Percentiles rank a stretch among this genome's conserved stretches.
Evolutionary conservation across 495 filamentous ascomycete genomes (phyloP).

Genomic region (Daldinia concentrica): DNA sequence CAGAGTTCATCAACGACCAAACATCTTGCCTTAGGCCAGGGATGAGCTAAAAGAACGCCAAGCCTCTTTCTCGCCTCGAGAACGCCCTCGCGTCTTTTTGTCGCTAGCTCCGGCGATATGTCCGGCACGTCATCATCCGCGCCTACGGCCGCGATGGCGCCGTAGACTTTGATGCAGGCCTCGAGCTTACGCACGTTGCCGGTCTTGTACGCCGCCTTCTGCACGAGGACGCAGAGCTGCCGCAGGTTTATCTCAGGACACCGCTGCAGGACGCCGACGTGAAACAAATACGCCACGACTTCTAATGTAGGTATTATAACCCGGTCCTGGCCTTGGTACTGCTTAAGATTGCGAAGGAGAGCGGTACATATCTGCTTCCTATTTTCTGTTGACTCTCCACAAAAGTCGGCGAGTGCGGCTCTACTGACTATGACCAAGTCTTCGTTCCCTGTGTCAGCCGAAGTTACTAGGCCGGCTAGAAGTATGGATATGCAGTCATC

Average conservation of each 20-base stretch:
- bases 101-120: conserved; percentile 21
- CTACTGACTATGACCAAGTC: conserved; percentile 78
- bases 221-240: conserved; percentile 71
- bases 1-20: conserved; percentile 60
- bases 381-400: conserved; percentile 47
- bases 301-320: conserved; percentile 79
- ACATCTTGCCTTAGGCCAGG: conserved; percentile 57
- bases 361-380: conserved; percentile 47
- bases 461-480: conserved; percentile 79
- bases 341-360: conserved; percentile 51
- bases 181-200: conserved; percentile 79
- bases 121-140: conserved; percentile 6
- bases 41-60: conserved; percentile 57
- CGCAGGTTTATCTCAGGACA: conserved; percentile 51
- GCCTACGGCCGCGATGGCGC: conserved; percentile 59
- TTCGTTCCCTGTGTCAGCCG: conserved; percentile 85
- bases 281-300: conserved; percentile 76
- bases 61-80: conserved; percentile 55
- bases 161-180: conserved; percentile 80
- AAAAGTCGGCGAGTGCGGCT: conserved; percentile 68
- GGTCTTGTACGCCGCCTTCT: conserved; percentile 84
- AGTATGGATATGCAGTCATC: conserved; percentile 59
- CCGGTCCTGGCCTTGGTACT: conserved; percentile 65
- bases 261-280: conserved; percentile 57
- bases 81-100: conserved; percentile 44